Percentiles rank a stretch among this genome's conserved stretches.
These are phyloP conservation scores for Scytalidium sp. DNA, from an alignment of 2,329 filamentous ascomycete genomes.

Conservation along the genomic window DNA sequence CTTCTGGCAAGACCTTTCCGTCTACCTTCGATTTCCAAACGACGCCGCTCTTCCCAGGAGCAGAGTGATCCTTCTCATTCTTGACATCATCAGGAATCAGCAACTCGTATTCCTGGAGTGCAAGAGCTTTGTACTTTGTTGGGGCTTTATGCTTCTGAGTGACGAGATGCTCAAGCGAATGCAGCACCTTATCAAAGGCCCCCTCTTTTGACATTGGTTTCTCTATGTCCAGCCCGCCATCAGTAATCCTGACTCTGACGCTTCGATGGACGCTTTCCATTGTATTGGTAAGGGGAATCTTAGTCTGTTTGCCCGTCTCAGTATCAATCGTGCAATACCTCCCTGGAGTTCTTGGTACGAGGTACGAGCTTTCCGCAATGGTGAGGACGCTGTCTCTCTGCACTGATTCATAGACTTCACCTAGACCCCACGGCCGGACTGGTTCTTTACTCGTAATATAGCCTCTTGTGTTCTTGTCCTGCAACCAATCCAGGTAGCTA, in stretches of 20 bases:
- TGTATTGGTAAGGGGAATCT: constrained; percentile 28
- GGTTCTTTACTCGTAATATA: constrained; percentile 10
- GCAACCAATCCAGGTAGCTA: constrained; percentile 24
- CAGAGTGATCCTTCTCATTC: constrained; percentile 9
- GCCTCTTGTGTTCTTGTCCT: constrained; percentile 17
- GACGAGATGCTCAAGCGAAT: constrained; percentile 8
- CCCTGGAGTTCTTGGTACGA: constrained; percentile 26
- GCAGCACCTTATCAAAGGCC: constrained; percentile 6
- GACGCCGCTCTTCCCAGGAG: constrained; percentile 9
- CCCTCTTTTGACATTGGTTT: constrained; percentile 20
- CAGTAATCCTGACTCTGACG: constrained; percentile 22
- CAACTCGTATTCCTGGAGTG: constrained; percentile 12
- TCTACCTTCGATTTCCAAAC: constrained; percentile 13
- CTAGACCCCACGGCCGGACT: constrained; percentile 26
- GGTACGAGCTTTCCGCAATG: constrained; percentile 1
- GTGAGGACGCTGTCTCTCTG: constrained; percentile 2
- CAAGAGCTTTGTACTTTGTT: constrained; percentile 3
- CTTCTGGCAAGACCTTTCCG: constrained; percentile 12
- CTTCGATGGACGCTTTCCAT: constrained; percentile 29
- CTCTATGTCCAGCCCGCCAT: constrained; percentile 23
- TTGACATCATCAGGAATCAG: constrained; percentile 6
- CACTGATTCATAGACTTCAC: constrained; percentile 27
- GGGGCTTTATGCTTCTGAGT: constrained; percentile 5
- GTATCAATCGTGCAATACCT: constrained; percentile 30
- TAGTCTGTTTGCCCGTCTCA: constrained; percentile 29